phyloP scores from a whole-genome alignment of 2,329 filamentous ascomycete genomes.

The Fusarium annulatum region DNA sequence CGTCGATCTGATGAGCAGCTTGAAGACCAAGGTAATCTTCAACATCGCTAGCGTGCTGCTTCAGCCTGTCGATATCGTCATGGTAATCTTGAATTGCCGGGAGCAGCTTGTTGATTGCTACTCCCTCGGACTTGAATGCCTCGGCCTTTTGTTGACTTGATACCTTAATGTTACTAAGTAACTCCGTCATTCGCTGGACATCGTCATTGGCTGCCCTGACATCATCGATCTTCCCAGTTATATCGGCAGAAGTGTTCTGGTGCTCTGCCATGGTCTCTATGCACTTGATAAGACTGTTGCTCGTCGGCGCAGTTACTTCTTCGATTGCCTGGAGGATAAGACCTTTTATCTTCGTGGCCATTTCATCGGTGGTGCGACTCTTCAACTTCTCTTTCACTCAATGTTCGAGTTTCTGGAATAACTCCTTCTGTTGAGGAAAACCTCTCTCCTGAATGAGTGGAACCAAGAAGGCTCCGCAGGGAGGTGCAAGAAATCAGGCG shows the following conservation, averaged over 20 bases:
- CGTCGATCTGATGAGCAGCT: neutral
- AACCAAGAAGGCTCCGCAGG: neutral
- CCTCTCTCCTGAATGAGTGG: neutral
- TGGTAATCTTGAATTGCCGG: neutral
- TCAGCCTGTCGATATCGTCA: too few species aligned
- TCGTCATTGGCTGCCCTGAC: neutral
- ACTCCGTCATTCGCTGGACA: neutral
- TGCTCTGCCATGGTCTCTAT: neutral
- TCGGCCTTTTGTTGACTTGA: neutral
- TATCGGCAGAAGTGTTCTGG: neutral
- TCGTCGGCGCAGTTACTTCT: neutral
- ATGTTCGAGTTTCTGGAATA: neutral
- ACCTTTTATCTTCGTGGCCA: neutral
- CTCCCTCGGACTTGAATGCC: neutral
- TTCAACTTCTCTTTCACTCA: neutral
- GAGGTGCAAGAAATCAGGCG: fast-evolving
- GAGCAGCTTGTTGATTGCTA: neutral
- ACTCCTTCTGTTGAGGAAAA: neutral
- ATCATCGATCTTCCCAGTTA: neutral
- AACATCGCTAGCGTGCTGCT: neutral
- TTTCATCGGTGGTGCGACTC: neutral
- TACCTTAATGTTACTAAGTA: fast-evolving
- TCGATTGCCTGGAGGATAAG: neutral
- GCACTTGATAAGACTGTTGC: neutral
- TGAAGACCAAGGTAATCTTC: neutral